Evolutionary conservation across 1,284 basidiomycete species (phyloP).

Genomic region (Cutaneotrichosporon sp.): DNA sequence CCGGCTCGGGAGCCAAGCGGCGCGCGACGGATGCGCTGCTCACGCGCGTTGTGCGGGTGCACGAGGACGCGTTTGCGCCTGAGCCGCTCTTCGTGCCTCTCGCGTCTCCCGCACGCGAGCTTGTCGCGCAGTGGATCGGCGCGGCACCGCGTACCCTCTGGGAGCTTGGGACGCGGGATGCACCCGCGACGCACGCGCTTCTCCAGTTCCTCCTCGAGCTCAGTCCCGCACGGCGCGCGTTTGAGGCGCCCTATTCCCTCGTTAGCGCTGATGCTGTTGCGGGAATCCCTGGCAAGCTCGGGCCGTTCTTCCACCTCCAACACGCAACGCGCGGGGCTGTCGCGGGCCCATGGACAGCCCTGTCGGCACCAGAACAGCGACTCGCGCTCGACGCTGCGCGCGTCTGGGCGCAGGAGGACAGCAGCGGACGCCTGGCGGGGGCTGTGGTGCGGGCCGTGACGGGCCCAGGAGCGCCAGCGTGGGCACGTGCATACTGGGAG

Average conservation of each 20-base stretch:
- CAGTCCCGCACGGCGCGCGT: conserved; percentile 27
- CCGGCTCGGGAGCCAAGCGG: conserved; percentile 47
- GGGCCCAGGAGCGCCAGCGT: conserved; percentile 3
- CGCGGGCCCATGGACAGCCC: conserved; percentile 69
- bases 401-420: conserved; percentile 37
- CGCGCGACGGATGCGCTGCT: conserved; percentile 63
- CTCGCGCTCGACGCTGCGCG: conserved; percentile 59
- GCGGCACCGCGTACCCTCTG: conserved; percentile 76
- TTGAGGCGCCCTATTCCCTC: conserved; percentile 53
- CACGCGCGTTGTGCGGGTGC: conserved; percentile 65
- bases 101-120: conserved; percentile 27
- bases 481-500: conserved; percentile 22
- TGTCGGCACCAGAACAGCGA: conserved; percentile 55
- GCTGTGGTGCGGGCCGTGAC: conserved; percentile 17
- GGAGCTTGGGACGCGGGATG: conserved; percentile 69
- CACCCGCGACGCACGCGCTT: conserved; percentile 61
- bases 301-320: conserved; percentile 71
- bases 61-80: conserved; percentile 41
- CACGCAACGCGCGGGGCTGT: conserved; percentile 69
- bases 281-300: conserved; percentile 54
- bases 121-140: conserved; percentile 52
- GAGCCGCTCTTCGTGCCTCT: conserved; percentile 46
- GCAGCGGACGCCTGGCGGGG: conserved; percentile 18
- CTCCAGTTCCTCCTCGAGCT: conserved; percentile 33
- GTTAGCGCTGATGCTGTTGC: conserved; percentile 54